Conservation (phyloP, 116 monocot species). For the Cymodocea nodosa region DNA sequence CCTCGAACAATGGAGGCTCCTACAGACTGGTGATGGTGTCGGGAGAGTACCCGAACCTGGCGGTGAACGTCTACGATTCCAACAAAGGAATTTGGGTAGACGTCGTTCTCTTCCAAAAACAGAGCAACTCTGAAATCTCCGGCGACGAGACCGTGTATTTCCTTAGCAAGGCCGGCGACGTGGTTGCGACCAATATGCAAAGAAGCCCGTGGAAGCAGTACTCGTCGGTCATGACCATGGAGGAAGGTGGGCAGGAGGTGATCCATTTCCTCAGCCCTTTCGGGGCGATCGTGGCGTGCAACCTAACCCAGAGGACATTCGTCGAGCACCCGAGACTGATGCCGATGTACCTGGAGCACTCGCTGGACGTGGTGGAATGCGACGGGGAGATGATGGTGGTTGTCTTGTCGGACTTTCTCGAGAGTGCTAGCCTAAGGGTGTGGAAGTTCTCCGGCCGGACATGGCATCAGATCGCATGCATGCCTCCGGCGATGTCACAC, state of each 20-base stretch:
- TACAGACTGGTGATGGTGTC: conserved; percentile 50
- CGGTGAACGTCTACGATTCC: conserved; percentile 35
- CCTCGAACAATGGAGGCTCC: background rate
- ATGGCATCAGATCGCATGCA: conserved; percentile 62
- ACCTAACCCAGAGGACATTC: conserved; percentile 29
- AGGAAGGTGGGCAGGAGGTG: conserved; percentile 46
- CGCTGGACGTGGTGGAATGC: conserved; percentile 68
- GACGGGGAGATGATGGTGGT: conserved; percentile 48
- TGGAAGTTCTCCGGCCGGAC: conserved; percentile 49
- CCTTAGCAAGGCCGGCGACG: conserved; percentile 82
- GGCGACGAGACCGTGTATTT: conserved; percentile 53
- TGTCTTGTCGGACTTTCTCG: conserved; percentile 70
- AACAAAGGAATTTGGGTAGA: conserved; percentile 35
- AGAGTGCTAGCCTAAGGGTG: conserved; percentile 56
- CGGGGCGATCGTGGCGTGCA: conserved; percentile 55
- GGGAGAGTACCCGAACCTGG: conserved; percentile 44
- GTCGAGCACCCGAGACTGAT: conserved; percentile 56
- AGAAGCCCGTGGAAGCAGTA: conserved; percentile 81
- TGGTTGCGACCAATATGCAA: conserved; percentile 72
- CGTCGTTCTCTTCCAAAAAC: conserved; percentile 8
- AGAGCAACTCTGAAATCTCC: conserved; percentile 5
- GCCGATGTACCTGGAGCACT: conserved; percentile 57
- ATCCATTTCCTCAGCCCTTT: conserved; percentile 68
- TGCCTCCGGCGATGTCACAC: conserved; percentile 80
- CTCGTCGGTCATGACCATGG: conserved; percentile 47